These are phyloP conservation scores for Colletotrichum euphorbiae DNA, from an alignment of 2,329 filamentous ascomycete species.

Conservation along the genomic window DNA sequence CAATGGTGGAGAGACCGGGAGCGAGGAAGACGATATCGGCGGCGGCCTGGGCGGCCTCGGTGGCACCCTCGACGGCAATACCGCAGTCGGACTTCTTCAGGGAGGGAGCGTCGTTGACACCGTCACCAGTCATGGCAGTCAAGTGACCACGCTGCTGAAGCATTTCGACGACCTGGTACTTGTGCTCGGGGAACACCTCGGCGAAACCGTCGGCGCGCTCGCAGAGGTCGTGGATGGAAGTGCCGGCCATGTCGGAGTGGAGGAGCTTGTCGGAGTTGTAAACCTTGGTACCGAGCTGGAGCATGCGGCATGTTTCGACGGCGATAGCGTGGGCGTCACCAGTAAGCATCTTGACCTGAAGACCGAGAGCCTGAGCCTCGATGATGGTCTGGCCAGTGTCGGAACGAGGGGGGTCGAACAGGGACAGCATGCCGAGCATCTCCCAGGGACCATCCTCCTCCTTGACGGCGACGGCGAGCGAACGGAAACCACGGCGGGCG, in stretches of 20 bases:
- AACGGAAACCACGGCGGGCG: slow-evolving; percentile 83
- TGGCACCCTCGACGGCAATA: slow-evolving; percentile 79
- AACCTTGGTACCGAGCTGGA: slow-evolving; percentile 82
- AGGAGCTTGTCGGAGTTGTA: slow-evolving; percentile 85
- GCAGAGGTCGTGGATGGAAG: slow-evolving; percentile 80
- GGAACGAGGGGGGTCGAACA: slow-evolving; percentile 84
- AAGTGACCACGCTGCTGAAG: slow-evolving; percentile 78
- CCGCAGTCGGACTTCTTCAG: slow-evolving; percentile 81
- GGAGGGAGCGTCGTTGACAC: slow-evolving; percentile 80
- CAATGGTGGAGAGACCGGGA: slow-evolving; percentile 77
- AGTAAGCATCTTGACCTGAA: slow-evolving; percentile 85
- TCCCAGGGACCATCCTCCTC: slow-evolving; percentile 81
- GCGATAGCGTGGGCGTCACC: slow-evolving; percentile 84
- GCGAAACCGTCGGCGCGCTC: slow-evolving; percentile 81
- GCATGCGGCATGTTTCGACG: slow-evolving; percentile 86
- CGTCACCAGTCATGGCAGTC: slow-evolving; percentile 82
- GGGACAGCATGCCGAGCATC: slow-evolving; percentile 80
- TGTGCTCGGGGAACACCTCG: slow-evolving; percentile 81
- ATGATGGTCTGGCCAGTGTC: slow-evolving; percentile 83
- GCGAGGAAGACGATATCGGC: slow-evolving; percentile 82
- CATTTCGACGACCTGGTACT: slow-evolving; percentile 82
- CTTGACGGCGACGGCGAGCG: slow-evolving; percentile 82
- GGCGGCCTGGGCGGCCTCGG: slow-evolving; percentile 78
- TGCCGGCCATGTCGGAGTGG: slow-evolving; percentile 78
- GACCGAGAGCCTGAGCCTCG: slow-evolving; percentile 80